Conservation (phyloP, 2,329 filamentous ascomycete species). For the Kalmusia sp. region DNA sequence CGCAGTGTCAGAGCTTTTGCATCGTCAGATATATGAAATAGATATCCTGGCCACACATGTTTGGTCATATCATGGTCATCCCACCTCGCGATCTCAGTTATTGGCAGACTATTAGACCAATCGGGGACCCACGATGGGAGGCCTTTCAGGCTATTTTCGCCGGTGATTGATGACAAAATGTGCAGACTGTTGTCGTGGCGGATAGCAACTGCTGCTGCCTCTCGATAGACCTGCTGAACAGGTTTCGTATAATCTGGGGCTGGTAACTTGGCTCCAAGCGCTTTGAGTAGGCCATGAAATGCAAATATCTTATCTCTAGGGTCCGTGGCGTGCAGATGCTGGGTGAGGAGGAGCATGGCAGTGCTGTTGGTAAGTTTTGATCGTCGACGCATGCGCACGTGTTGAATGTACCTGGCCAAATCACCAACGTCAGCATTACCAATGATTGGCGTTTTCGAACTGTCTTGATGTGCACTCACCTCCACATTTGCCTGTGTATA, state of each 20-base stretch:
- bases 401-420: not conserved
- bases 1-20: not conserved
- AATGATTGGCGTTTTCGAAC: not conserved
- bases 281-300: not conserved
- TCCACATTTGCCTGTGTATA: constrained; percentile 8
- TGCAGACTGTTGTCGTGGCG: not conserved
- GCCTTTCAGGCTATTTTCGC: not conserved
- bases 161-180: not conserved
- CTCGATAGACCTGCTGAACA: not conserved
- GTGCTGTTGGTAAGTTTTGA: constrained; percentile 2
- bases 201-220: not conserved
- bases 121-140: constrained; percentile 9
- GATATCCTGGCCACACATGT: not conserved
- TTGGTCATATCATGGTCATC: not conserved
- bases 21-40: not conserved
- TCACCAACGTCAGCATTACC: too few species aligned
- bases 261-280: not conserved
- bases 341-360: constrained; percentile 3
- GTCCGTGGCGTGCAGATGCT: not conserved
- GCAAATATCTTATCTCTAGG: constrained; percentile 10
- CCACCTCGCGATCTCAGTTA: constrained; percentile 7
- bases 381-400: not conserved
- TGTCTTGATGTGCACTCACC: not conserved
- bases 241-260: constrained; percentile 2
- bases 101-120: not conserved